phyloP scores from a whole-genome alignment of 1,284 basidiomycete genomes.

The Apiotrichum akiyoshidainum region DNA sequence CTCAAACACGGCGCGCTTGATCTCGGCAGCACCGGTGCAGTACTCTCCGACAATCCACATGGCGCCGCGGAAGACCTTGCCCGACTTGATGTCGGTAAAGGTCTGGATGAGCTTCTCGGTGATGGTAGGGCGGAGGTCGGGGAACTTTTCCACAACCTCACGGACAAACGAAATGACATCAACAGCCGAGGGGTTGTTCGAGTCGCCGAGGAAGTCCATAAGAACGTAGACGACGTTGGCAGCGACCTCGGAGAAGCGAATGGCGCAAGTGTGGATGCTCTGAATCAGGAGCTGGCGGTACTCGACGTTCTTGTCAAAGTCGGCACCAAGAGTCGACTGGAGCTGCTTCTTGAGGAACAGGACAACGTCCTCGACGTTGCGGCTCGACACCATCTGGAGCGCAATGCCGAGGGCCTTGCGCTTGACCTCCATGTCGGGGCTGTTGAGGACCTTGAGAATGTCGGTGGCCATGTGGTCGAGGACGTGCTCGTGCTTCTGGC shows the following conservation, averaged over 20 bases:
- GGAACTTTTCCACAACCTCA: constrained; percentile 98
- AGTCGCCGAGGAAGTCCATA: constrained; percentile 98
- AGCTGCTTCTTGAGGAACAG: constrained; percentile 97
- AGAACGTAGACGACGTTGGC: constrained; percentile 93
- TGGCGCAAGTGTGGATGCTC: constrained; percentile 92
- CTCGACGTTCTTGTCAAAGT: constrained; percentile 73
- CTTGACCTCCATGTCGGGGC: constrained; percentile 94
- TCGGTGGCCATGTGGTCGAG: constrained; percentile 95
- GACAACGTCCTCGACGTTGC: constrained; percentile 98
- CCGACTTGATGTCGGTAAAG: constrained; percentile 87
- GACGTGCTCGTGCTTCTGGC: constrained; percentile 84
- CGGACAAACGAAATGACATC: constrained; percentile 95
- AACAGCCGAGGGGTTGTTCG: constrained; percentile 89
- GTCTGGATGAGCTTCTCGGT: constrained; percentile 82
- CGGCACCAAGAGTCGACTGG: constrained; percentile 84
- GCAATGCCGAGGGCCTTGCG: constrained; percentile 88
- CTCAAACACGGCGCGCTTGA: constrained; percentile 72
- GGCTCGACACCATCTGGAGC: constrained; percentile 86
- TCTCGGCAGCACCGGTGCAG: constrained; percentile 63
- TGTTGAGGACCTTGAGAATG: constrained; percentile 72
- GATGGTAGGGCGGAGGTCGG: constrained; percentile 75
- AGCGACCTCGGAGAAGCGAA: constrained; percentile 97
- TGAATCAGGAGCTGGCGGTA: constrained; percentile 97
- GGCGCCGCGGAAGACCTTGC: constrained; percentile 94
- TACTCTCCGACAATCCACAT: constrained; percentile 99